These are phyloP conservation scores for Epichloe hybrida DNA, from an alignment of 2,329 filamentous ascomycete genomes.

Conservation along the genomic window DNA sequence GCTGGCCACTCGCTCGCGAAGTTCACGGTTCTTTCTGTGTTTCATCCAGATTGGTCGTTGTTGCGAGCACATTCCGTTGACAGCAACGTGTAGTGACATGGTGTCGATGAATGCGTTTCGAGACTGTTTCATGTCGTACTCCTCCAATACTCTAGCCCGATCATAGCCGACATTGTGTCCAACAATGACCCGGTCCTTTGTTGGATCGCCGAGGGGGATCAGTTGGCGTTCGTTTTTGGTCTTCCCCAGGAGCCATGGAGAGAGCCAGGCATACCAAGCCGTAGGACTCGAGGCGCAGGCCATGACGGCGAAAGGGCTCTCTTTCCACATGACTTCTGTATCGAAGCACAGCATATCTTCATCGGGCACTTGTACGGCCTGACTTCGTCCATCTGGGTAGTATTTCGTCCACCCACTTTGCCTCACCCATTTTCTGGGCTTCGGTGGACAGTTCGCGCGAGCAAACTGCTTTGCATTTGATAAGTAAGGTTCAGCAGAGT, in stretches of 20 bases:
- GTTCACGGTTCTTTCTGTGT: conserved; percentile 78
- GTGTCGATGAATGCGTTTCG: conserved; percentile 86
- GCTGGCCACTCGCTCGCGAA: conserved; percentile 64
- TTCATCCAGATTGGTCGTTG: conserved; percentile 97
- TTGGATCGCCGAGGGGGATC: conserved; percentile 71
- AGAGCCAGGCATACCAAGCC: conserved; percentile 95
- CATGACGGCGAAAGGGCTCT: conserved; percentile 88
- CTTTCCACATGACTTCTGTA: conserved; percentile 92
- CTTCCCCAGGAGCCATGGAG: conserved; percentile 87
- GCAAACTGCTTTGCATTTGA: conserved; percentile 63
- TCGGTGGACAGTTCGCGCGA: conserved; percentile 41
- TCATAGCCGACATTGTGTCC: conserved; percentile 97
- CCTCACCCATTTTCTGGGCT: conserved; percentile 58
- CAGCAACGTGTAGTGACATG: conserved; percentile 94
- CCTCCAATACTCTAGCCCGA: conserved; percentile 72
- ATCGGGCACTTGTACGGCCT: conserved; percentile 61
- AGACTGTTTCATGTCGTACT: conserved; percentile 74
- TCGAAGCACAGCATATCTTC: conserved; percentile 83
- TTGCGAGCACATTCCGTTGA: conserved; percentile 97
- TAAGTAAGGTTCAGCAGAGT: conserved; percentile 77
- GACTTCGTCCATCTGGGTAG: conserved; percentile 53
- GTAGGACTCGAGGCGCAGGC: conserved; percentile 82
- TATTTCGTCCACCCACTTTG: conserved; percentile 94
- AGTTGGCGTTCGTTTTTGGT: conserved; percentile 65
- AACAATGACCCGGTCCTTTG: conserved; percentile 61